Percentiles rank a stretch among this genome's conserved stretches.
These are phyloP conservation scores for Aspergillus sp. DNA, from an alignment of 2,329 filamentous ascomycete genomes.

Conservation along the genomic window DNA sequence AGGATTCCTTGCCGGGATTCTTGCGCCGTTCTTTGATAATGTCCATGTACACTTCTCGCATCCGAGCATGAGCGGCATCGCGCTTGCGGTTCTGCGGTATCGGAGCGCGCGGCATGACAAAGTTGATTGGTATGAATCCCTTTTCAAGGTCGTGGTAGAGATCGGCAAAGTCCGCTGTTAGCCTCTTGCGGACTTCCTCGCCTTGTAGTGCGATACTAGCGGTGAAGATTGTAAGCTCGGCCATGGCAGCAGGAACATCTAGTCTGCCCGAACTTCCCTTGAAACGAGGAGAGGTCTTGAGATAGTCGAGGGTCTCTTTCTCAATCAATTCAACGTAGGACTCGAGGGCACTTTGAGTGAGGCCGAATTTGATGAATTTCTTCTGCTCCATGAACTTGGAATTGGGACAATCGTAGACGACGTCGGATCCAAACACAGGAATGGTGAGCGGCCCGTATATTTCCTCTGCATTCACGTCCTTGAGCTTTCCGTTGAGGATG, in stretches of 20 bases:
- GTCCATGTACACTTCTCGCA: constrained; percentile 71
- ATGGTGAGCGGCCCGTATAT: constrained; percentile 78
- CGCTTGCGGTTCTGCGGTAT: constrained; percentile 75
- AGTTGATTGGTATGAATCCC: constrained; percentile 81
- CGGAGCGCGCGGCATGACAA: constrained; percentile 78
- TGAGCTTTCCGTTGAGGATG: constrained; percentile 88
- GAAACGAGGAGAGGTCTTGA: constrained; percentile 60
- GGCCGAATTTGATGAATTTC: constrained; percentile 73
- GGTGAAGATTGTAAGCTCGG: constrained; percentile 81
- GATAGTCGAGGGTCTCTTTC: constrained; percentile 60
- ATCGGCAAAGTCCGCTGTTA: constrained; percentile 72
- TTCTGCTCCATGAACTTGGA: constrained; percentile 95
- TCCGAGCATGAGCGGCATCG: constrained; percentile 71
- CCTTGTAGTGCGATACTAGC: constrained; percentile 76
- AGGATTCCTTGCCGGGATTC: constrained; percentile 46
- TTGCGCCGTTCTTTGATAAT: constrained; percentile 69
- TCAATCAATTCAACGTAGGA: constrained; percentile 84
- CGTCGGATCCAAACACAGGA: constrained; percentile 78
- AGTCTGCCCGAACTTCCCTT: constrained; percentile 63
- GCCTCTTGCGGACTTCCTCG: constrained; percentile 72
- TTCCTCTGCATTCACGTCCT: constrained; percentile 88
- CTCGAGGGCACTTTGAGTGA: constrained; percentile 63
- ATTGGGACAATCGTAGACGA: constrained; percentile 90
- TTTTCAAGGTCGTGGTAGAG: constrained; percentile 81
- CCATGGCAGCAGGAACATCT: constrained; percentile 69